A percentile compares a stretch with the other conserved stretches of the same genome.
Conservation (phyloP, 177 flowering plant genomes). For the Vitis hybrid region DNA sequence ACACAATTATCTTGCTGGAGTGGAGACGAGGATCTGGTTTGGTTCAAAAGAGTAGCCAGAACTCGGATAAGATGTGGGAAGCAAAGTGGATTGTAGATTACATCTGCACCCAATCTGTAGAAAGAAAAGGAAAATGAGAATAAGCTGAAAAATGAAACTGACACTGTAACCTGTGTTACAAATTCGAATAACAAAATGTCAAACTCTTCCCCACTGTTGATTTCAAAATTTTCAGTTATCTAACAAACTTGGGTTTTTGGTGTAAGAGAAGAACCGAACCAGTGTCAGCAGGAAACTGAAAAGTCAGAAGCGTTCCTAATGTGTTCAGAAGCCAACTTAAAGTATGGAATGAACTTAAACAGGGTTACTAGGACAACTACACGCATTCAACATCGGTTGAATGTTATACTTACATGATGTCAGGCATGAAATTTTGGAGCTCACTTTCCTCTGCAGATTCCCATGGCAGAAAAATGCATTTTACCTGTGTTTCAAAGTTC, state of each 20-base stretch:
- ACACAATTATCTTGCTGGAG: not conserved
- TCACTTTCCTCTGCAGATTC: slow-evolving; percentile 66
- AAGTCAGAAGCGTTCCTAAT: no score
- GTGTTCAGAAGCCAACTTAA: no score
- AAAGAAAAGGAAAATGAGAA: slow-evolving; percentile 5
- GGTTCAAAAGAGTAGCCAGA: slow-evolving; percentile 55
- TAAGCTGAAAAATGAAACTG: not conserved
- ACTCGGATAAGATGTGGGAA: slow-evolving; percentile 80
- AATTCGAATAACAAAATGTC: no score
- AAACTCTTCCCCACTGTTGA: no score
- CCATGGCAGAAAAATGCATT: slow-evolving; percentile 75
- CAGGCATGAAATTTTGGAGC: slow-evolving; percentile 53
- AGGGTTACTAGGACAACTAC: no score
- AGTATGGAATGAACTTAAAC: not conserved
- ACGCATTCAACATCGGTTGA: not conserved
- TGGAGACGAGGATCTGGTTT: slow-evolving; percentile 11
- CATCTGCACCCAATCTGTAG: slow-evolving; percentile 94
- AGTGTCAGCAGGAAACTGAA: no score
- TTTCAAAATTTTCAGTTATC: not conserved
- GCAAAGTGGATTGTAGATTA: slow-evolving; percentile 80
- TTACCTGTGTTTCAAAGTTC: slow-evolving; percentile 40
- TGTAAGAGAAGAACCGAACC: no score
- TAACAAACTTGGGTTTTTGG: no score
- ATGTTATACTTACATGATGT: slow-evolving; percentile 65
- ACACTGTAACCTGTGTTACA: no score